These are phyloP conservation scores for Xanthoconium purpureum DNA, from an alignment of 768 basidiomycete species.

Conservation along the genomic window DNA sequence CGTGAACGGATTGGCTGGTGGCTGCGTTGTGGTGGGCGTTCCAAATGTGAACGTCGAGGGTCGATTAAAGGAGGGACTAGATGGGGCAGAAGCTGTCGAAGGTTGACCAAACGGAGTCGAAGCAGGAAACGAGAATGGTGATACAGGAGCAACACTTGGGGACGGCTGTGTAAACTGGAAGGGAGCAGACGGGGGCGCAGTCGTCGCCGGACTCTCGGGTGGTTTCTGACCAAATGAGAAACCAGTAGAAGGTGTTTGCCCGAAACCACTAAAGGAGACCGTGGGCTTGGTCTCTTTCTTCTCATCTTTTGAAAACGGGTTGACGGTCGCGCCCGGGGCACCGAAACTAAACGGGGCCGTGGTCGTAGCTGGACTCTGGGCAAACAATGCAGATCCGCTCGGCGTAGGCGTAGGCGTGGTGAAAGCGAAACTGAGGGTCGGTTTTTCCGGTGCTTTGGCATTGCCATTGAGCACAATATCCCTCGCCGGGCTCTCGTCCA, in stretches of 20 bases:
- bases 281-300: conserved; percentile 45
- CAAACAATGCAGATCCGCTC: conserved; percentile 36
- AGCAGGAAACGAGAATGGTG: conserved; percentile 45
- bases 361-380: conserved; percentile 32
- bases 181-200: conserved; percentile 37
- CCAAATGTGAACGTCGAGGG: conserved; percentile 47
- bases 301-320: conserved; percentile 49
- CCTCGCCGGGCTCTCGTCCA: conserved; percentile 81
- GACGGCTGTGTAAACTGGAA: conserved; percentile 51
- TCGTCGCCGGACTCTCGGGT: conserved; percentile 37
- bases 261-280: conserved; percentile 46
- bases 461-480: conserved; percentile 48
- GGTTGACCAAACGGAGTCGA: conserved; percentile 43
- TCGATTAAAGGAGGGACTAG: conserved; percentile 57
- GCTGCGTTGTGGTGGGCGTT: conserved; percentile 36
- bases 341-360: conserved; percentile 37
- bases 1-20: conserved; percentile 37
- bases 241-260: conserved; percentile 38
- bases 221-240: conserved; percentile 50
- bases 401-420: conserved; percentile 23
- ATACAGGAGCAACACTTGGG: conserved; percentile 33
- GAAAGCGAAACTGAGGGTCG: conserved; percentile 51
- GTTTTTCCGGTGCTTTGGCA: conserved; percentile 36
- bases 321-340: conserved; percentile 29
- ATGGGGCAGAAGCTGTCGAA: conserved; percentile 46